Percentiles rank a stretch among this genome's conserved stretches.
These are phyloP conservation scores for Chaetomiaceae sp. DNA, from an alignment of 2,329 filamentous ascomycete genomes.

Conservation along the genomic window DNA sequence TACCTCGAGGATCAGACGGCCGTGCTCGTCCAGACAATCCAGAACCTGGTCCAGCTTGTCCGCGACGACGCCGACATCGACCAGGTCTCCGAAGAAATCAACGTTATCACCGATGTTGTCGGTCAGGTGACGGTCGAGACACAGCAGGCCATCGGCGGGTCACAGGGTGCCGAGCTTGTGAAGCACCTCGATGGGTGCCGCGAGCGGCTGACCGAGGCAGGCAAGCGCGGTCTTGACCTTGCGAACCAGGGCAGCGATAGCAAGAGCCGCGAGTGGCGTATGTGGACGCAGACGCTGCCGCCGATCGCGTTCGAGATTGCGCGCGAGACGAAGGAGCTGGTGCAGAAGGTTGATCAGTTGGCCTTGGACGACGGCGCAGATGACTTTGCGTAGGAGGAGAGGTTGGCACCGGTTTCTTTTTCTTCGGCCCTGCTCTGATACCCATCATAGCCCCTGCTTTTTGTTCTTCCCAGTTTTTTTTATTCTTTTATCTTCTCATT, in stretches of 20 bases:
- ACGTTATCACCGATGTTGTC: slow-evolving; percentile 65
- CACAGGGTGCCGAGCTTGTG: slow-evolving; percentile 45
- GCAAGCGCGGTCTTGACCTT: slow-evolving; percentile 56
- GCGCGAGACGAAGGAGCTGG: slow-evolving; percentile 72
- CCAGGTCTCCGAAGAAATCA: slow-evolving; percentile 65
- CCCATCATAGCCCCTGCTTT: neutral
- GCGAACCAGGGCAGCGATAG: slow-evolving; percentile 47
- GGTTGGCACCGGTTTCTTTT: neutral
- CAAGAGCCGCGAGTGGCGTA: slow-evolving; percentile 52
- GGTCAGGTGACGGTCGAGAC: slow-evolving; percentile 65
- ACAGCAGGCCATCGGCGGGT: slow-evolving; percentile 41
- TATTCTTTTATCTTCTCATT: neutral
- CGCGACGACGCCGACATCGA: slow-evolving; percentile 59
- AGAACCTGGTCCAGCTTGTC: slow-evolving; percentile 71
- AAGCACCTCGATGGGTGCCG: slow-evolving; percentile 58
- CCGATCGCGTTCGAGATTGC: slow-evolving; percentile 86
- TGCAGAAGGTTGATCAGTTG: slow-evolving; percentile 39
- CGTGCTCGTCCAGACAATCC: slow-evolving; percentile 71
- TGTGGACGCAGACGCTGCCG: slow-evolving; percentile 66
- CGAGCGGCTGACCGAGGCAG: slow-evolving; percentile 59
- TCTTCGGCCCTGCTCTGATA: too few relatives aligned
- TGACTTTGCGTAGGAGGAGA: slow-evolving; percentile 42
- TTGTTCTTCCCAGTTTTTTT: neutral
- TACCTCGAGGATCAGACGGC: slow-evolving; percentile 82
- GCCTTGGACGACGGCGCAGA: slow-evolving; percentile 35